Evolutionary conservation across 2,329 filamentous ascomycete species (phyloP).

Genomic region (Phyllosticta paracitricarpa): DNA sequence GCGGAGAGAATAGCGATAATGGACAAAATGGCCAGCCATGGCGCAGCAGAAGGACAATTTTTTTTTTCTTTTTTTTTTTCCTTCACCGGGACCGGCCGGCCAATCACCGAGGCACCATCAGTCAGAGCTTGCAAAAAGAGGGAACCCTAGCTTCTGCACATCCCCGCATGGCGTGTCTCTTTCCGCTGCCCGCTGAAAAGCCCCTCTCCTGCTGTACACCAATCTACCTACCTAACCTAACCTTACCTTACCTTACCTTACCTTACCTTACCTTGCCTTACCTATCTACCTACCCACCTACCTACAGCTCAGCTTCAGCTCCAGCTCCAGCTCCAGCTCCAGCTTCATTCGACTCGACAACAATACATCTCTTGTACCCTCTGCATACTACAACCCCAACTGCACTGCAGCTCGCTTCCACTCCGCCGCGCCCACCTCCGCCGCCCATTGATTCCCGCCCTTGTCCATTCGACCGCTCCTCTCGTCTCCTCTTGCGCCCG

Average conservation of each 20-base stretch:
- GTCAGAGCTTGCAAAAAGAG: conserved; percentile 9
- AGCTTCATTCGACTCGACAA: neutral
- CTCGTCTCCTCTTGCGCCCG: conserved; percentile 26
- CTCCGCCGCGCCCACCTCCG: neutral
- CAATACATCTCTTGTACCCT: neutral
- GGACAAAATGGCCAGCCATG: neutral
- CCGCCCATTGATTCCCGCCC: neutral
- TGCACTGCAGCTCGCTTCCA: neutral
- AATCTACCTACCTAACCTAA: neutral
- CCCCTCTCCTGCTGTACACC: neutral
- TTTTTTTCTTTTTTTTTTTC: neutral
- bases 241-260: neutral
- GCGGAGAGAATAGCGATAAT: neutral
- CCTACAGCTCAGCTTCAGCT: neutral
- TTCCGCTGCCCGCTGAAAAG: neutral
- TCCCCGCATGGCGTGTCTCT: neutral
- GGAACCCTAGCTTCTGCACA: conserved; percentile 1
- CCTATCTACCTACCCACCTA: neutral
- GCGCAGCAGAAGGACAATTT: neutral
- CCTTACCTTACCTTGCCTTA: neutral
- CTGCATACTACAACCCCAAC: neutral
- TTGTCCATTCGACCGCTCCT: neutral
- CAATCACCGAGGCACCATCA: conserved; percentile 7
- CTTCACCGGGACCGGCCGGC: neutral
- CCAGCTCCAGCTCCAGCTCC: neutral